A percentile compares a stretch with the other conserved stretches of the same genome.
Evolutionary conservation across 306 rosid genomes (phyloP).

Genomic region (Trifolium repens): DNA sequence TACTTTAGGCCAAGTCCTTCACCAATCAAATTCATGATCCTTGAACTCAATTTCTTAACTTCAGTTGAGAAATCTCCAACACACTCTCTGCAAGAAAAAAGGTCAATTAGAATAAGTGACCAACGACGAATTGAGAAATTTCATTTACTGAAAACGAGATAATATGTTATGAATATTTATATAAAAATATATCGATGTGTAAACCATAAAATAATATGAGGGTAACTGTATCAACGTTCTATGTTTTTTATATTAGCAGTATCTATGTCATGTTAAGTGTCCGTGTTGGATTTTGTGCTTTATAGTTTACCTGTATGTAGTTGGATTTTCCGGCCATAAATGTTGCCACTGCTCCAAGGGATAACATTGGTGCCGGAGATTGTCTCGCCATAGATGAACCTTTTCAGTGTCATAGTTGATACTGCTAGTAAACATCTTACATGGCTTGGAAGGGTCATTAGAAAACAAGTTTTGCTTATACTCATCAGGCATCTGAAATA

Average conservation of each 20-base stretch:
- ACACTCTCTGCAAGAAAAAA: conserved; percentile 29
- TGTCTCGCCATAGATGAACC: conserved; percentile 44
- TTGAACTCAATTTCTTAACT: conserved; percentile 40
- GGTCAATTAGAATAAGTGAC: not conserved
- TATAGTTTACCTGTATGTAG: conserved; percentile 27
- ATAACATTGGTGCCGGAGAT: conserved; percentile 37
- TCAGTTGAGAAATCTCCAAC: conserved; percentile 39
- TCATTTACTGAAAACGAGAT: not conserved
- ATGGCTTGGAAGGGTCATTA: conserved; percentile 34
- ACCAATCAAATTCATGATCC: conserved; percentile 39
- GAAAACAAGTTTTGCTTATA: conserved; percentile 37
- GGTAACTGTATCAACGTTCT: too few species aligned
- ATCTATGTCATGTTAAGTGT: too few species aligned
- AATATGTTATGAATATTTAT: not conserved
- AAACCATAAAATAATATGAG: too few species aligned
- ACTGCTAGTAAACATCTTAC: conserved; percentile 39
- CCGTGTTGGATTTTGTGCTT: too few species aligned
- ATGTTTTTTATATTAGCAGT: too few species aligned
- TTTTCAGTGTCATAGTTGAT: conserved; percentile 37
- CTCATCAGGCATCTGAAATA: conserved; percentile 39
- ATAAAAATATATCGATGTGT: too few species aligned
- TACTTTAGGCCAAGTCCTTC: conserved; percentile 41
- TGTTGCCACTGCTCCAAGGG: conserved; percentile 46
- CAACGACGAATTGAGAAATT: not conserved
- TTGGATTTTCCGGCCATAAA: conserved; percentile 46